These are phyloP conservation scores for Eucommia ulmoides DNA, from an alignment of 257 asterid genomes.

Conservation along the genomic window DNA sequence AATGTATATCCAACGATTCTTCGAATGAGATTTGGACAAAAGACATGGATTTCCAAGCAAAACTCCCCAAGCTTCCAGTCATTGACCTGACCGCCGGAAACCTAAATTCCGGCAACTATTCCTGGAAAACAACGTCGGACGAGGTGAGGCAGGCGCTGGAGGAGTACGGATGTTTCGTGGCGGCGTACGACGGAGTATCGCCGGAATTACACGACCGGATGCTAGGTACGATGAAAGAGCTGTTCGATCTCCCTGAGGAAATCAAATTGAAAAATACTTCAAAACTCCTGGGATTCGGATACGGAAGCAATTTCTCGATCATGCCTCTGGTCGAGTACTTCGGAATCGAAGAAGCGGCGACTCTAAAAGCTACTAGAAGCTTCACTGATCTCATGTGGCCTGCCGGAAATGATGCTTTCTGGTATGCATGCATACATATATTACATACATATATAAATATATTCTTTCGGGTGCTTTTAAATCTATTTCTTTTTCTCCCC, in stretches of 20 bases:
- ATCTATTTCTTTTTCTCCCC: too few relatives aligned
- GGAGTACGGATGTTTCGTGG: not conserved
- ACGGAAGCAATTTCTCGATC: too few relatives aligned
- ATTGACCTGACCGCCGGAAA: not conserved
- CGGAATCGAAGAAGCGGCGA: not conserved
- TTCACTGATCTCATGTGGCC: not conserved
- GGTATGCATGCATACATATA: too few relatives aligned
- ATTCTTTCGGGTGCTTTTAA: too few relatives aligned
- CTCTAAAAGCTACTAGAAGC: not conserved
- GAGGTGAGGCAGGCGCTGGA: too few relatives aligned
- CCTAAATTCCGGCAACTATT: not conserved
- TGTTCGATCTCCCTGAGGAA: not conserved
- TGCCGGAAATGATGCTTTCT: not conserved
- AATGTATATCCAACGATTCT: too few relatives aligned
- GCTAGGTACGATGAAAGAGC: not conserved
- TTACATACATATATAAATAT: too few relatives aligned
- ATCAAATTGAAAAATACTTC: not conserved
- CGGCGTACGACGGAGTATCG: not conserved
- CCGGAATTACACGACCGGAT: not conserved
- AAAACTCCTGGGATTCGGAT: not conserved
- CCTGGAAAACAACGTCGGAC: not conserved
- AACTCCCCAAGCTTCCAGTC: not conserved
- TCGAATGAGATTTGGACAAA: too few relatives aligned
- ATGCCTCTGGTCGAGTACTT: not conserved
- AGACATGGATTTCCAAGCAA: too few relatives aligned